Evolutionary conservation across 306 rosid genomes (phyloP).

Genomic region (Alnus rubra): DNA sequence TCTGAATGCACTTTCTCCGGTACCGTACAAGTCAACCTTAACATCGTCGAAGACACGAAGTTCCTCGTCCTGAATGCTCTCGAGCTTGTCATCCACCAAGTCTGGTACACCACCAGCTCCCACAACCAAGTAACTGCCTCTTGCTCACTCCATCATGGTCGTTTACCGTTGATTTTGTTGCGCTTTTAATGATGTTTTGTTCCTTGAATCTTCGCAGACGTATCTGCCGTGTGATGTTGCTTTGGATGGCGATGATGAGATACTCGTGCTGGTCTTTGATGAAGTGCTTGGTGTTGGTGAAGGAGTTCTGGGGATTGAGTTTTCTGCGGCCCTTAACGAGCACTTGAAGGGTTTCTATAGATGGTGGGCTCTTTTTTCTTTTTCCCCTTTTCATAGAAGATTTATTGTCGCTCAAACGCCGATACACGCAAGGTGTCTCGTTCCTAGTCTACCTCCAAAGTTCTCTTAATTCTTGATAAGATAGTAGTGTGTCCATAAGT

Average conservation of each 20-base stretch:
- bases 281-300: conserved; percentile 51
- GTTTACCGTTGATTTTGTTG: neutral
- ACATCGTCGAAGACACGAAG: conserved; percentile 38
- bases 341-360: conserved; percentile 56
- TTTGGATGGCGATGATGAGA: conserved; percentile 55
- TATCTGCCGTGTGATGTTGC: conserved; percentile 47
- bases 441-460: no score
- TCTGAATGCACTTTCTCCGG: conserved; percentile 52
- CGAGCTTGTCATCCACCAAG: conserved; percentile 47
- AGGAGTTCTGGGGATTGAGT: conserved; percentile 53
- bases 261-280: conserved; percentile 54
- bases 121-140: conserved; percentile 34
- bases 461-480: neutral
- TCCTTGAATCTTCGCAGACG: conserved; percentile 24
- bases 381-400: no score
- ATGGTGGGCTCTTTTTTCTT: conserved; percentile 32
- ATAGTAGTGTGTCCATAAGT: neutral
- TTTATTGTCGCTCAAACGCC: no score
- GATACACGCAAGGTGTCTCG: no score
- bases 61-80: conserved; percentile 54
- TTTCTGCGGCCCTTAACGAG: conserved; percentile 58
- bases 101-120: conserved; percentile 45
- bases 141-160: neutral
- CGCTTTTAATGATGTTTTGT: conserved; percentile 7
- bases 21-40: conserved; percentile 35